Base-by-base conservation (phyloP, 2,329 filamentous ascomycete genomes). In the Colletotrichum gigasporum region DNA sequence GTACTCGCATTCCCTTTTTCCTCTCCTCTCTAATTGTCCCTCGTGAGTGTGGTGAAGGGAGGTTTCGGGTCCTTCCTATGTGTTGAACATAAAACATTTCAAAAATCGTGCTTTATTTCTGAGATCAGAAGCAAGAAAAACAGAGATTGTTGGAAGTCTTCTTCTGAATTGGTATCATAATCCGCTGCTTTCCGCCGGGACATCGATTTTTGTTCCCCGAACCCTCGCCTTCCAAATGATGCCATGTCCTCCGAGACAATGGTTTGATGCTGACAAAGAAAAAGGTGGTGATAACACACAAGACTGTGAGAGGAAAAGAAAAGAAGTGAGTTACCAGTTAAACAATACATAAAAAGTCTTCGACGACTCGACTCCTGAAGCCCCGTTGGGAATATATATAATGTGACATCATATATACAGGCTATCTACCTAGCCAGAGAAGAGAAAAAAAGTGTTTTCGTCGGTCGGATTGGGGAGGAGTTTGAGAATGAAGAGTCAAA, bases 401-500 rank as follows among this genome's bases (percentile, higher is more conserved):
- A 69, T 66, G 52, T 63, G 44, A 63, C 51, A 63, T 63, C 66
- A 60, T 71, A 71, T 71, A 69, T 69, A 71, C 70, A 71, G 68
- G 68, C 69, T 65, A 71, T 66, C 67, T 63, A 66, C 50, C 48
- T 64, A 65, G 65, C 66, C 63, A 63, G 60, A 63, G 60, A 65
- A 63, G 51, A 55, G 28, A 42, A 59, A 63, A 50, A 42, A 50
- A 44, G 37, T 22, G 11, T 35, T 62, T 64, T 53, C 44, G 44
- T 58, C 22, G 48, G 57, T 55, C 48, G 35, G 56, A 54, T 50
- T 26, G 48, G 56, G 42, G 41, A 56, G 28, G 53, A 47, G 62
- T 65, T 54, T 45, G 57, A 55, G 61, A 61, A 11, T 53, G 45
- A 57, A 50, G 20, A 44, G 47, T 67, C 65, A 65, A 54, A 58